Base-by-base conservation (phyloP, 202 grass and related monocot genomes). In the Schoenoplectus triqueter region DNA sequence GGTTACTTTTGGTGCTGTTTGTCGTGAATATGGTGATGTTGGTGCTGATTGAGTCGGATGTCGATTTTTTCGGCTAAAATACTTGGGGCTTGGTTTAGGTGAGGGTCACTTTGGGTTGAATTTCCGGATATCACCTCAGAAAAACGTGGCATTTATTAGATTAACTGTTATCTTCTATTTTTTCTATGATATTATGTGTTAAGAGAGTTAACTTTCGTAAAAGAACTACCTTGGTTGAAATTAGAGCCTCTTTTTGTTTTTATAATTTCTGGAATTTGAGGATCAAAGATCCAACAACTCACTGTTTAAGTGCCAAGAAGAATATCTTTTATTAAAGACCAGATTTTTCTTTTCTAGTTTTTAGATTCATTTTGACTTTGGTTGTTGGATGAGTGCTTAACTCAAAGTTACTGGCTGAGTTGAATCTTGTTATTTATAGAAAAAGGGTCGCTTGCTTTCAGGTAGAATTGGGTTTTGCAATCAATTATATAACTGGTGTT, bases 1-100 rank as follows among this genome's bases (percentile, higher is more conserved):
- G 8, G 13, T 6, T 22, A 42, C 71, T 3, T 13, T 11, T 4
- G 14, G 15, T 76, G 9, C 8, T 7, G 9, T 7, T 5, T 82
- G 19, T 48, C 31, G 73, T 31, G 42, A 44, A 62, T 61, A 88
- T 18, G 39, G 1, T 14, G n/a, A 3, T 46, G 40, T 51, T 1
- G 59, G 66, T 64, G 4, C 47, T 47, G 60, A 64, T 91, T 74
- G 89, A 83, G 84, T 85, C 86, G 9, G 39, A 51, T 71, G 65
- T 3, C 66, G 78, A 47, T 17, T 21, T 31, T 56, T 78, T 9
- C 48, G 19, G 31, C 31, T 2, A 52, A 75, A 9, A 31, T 31
- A 74, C 2, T 1, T 55, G 9, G 20, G 49, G 46, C 2, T 13
- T 69, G 73, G 85, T 86, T 74, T 66, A 67, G 92, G 48, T 52